Evolutionary conservation across 1,284 basidiomycete genomes (phyloP), one percentile per base, ranked within the genome.

Genomic region (Rhodotorula sp.): DNA sequence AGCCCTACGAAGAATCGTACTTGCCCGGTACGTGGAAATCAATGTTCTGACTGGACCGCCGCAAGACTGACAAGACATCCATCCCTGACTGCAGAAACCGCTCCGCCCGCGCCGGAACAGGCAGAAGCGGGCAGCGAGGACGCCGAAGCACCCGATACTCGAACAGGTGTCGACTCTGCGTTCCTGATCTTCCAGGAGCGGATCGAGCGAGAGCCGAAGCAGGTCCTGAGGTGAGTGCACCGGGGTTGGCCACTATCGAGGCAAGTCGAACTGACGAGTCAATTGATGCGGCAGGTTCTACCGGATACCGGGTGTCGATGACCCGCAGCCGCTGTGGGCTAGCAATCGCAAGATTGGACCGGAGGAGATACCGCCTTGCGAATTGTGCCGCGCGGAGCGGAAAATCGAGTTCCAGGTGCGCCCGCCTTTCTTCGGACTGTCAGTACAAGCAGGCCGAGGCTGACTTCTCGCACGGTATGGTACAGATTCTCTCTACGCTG

Each of bases 121-220:
- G 54, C 54, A n/a, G 74, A 65, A 23, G 67, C 69, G 18, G 70
- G 62, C 12, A 60, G 45, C 5, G 70, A 72, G 48, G 72, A 76
- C 45, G 70, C 67, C 16, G 70, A 60, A 14, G 68, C 64, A 48
- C 48, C 70, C 2, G 74, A 76, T 18, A 74, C 74, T 5, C 48
- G 64, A n/a, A 62, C 68, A 0, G 74, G 72, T 18, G 74, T 76
- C 58, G 74, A 76, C 49, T 43, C 31, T 10, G 68, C 70, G 15
- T 76, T 76, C 66, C 58, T 76, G 8, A 26, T n/a, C 5, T 76
- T 76, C 67, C 74, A 76, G 56, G 74, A 74, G 38, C 59, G 74
- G n/a, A 62, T 76, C 54, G 68, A 71, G 64, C 67, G 74, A 6
- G 59, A 74, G 58, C 74, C 74, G 10, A 62, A 70, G 38, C 74